Conservation (phyloP, 2,329 filamentous ascomycete genomes). For the Cercospora citrullina region DNA sequence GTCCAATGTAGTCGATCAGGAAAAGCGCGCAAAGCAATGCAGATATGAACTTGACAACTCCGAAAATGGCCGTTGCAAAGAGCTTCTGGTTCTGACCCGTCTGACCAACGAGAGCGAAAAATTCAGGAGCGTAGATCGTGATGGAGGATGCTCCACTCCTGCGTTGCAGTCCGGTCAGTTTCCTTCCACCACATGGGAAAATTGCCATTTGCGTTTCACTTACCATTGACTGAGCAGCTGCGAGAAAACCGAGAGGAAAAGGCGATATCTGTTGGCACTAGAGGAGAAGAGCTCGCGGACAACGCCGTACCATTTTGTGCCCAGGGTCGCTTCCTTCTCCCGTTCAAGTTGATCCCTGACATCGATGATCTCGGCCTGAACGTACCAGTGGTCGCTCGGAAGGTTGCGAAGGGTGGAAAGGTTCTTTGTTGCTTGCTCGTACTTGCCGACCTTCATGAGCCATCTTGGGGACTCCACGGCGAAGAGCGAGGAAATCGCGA, state of each 20-base stretch:
- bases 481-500: slow-evolving; percentile 63
- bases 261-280: slow-evolving; percentile 69
- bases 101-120: slow-evolving; percentile 71
- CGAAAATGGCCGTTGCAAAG: slow-evolving; percentile 73
- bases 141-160: slow-evolving; percentile 65
- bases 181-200: background rate
- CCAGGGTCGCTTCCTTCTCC: slow-evolving; percentile 70
- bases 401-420: slow-evolving; percentile 36
- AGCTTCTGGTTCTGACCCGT: slow-evolving; percentile 67
- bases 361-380: slow-evolving; percentile 56
- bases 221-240: slow-evolving; percentile 72
- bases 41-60: slow-evolving; percentile 69
- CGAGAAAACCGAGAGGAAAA: slow-evolving; percentile 67
- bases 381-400: slow-evolving; percentile 35
- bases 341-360: slow-evolving; percentile 68
- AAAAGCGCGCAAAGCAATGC: slow-evolving; percentile 71
- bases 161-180: background rate
- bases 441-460: slow-evolving; percentile 38
- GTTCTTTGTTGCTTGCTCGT: slow-evolving; percentile 35
- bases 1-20: slow-evolving; percentile 75
- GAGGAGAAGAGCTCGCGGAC: slow-evolving; percentile 68
- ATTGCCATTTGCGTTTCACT: slow-evolving; percentile 31
- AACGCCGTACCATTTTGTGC: slow-evolving; percentile 63
- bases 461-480: slow-evolving; percentile 38
- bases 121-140: slow-evolving; percentile 72